phyloP scores from a whole-genome alignment of 202 grass and related monocot genomes.

The Setaria viridis region DNA sequence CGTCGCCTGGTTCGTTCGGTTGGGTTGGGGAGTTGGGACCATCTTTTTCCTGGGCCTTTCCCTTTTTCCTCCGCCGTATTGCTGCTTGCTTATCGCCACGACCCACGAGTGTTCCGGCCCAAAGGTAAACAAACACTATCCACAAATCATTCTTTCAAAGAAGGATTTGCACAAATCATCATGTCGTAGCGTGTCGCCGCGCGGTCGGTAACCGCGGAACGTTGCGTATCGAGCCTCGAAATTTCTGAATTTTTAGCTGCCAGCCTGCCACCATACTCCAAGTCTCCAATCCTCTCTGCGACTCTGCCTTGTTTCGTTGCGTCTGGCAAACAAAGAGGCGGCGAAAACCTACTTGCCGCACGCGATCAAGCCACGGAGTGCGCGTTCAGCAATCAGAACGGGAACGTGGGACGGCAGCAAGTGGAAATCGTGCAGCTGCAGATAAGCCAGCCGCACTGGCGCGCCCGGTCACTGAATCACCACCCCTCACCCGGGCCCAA shows the following conservation, averaged over 20 bases:
- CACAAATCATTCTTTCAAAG: neutral
- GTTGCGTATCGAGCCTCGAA: neutral
- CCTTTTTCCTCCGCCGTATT: neutral
- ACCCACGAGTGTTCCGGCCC: conserved; percentile 9
- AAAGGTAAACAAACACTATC: neutral
- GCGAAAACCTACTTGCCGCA: neutral
- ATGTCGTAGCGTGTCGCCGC: neutral
- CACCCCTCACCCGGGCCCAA: neutral
- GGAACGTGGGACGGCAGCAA: neutral
- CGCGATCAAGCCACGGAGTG: neutral
- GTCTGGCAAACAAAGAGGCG: neutral
- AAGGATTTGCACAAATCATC: neutral
- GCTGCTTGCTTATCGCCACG: neutral
- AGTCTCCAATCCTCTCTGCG: neutral
- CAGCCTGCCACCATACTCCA: neutral
- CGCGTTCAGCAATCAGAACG: neutral
- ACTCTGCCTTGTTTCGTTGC: neutral
- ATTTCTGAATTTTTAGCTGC: neutral
- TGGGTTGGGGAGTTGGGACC: conserved; percentile 2
- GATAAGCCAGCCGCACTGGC: neutral
- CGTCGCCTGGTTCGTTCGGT: neutral
- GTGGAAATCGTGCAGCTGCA: neutral
- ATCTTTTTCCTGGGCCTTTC: neutral
- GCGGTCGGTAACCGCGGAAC: neutral
- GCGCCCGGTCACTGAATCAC: neutral